Base-by-base conservation (phyloP, 495 filamentous ascomycete species). In the Penicillium argentinense region DNA sequence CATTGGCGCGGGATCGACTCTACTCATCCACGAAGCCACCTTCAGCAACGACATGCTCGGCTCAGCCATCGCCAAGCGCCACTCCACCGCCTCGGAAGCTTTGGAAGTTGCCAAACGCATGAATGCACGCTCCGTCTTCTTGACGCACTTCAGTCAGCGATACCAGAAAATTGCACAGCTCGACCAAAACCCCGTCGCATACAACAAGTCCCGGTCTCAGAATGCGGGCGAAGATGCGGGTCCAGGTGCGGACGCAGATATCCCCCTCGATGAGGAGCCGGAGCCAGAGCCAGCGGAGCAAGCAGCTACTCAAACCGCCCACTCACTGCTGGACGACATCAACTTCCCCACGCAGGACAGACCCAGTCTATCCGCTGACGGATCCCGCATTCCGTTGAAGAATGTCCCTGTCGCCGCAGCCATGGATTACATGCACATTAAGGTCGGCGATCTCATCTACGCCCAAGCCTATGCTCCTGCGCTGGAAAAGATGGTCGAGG, bases 91-190 rank as follows among this genome's bases (percentile, higher is more conserved):
- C 27, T 72, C 77, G 12, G 93, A 97, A 67, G 93, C 93, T 11
- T 72, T 98, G 11, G 79, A 74, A 29, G 78, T 97, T 4, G 95
- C 83, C 18, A 76, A 74, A 19, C 66, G 66, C 21, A 98, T 98
- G 95, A 58, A 76, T 11, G 92, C 91, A 1, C 75, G 78, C 41
- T 71, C 84, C 16, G 79, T 91, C 13, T 55, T 97, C 43, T 73
- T 98, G 30, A 97, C 95, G 17, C 93, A 98, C 68, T 98, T 98
- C 68, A 87, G 82, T 23, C 93, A 98, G 65, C 75, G 93, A n/a
- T 98, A 98, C 66, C 87, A 89, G 56, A 96, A 97, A 69, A 58
- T 92, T 18, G 51, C 47, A 13, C 21, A 49, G 9, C 23, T 67
- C 4, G 57, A 69, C 25, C 49, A 64, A 22, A 18, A 39, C 11